Conservation (phyloP, 2,329 filamentous ascomycete genomes). For the Mollisiaceae sp. region DNA sequence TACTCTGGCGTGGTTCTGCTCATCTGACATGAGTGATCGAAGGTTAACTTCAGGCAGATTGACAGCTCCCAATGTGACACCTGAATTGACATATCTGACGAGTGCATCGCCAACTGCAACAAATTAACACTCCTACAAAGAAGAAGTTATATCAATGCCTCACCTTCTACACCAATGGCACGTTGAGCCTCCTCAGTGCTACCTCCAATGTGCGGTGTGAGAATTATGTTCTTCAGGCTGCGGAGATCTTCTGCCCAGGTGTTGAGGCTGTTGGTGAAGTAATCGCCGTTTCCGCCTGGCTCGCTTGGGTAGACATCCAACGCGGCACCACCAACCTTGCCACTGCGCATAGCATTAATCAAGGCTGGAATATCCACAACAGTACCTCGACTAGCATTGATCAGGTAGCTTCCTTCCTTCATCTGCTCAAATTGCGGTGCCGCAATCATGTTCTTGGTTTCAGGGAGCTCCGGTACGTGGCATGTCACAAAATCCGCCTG, state of each 20-base stretch:
- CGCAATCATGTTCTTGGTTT: constrained; percentile 94
- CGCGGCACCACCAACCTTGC: constrained; percentile 92
- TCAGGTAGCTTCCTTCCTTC: constrained; percentile 91
- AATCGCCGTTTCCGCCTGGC: constrained; percentile 91
- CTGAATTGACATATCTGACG: constrained; percentile 94
- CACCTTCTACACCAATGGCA: constrained; percentile 88
- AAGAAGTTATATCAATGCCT: constrained; percentile 22
- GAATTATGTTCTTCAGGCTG: constrained; percentile 86
- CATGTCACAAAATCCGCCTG: constrained; percentile 91
- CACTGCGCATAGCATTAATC: constrained; percentile 82
- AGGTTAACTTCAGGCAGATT: constrained; percentile 96
- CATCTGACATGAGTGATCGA: constrained; percentile 86
- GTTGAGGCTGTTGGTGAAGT: constrained; percentile 87
- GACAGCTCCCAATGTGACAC: constrained; percentile 87
- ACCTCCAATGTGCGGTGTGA: constrained; percentile 96
- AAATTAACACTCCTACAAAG: constrained; percentile 6
- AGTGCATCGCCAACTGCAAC: constrained; percentile 78
- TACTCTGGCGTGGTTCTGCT: constrained; percentile 85
- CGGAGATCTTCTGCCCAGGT: constrained; percentile 84
- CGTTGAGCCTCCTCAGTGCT: constrained; percentile 97
- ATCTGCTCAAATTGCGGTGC: constrained; percentile 79
- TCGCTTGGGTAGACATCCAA: constrained; percentile 96
- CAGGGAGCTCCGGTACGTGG: constrained; percentile 90
- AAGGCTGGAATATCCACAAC: constrained; percentile 94
- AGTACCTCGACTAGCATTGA: constrained; percentile 93